Percentiles rank a stretch among this genome's conserved stretches.
phyloP scores from a whole-genome alignment of 192 early-diverging fungal genomes.

The Podila horticola region DNA sequence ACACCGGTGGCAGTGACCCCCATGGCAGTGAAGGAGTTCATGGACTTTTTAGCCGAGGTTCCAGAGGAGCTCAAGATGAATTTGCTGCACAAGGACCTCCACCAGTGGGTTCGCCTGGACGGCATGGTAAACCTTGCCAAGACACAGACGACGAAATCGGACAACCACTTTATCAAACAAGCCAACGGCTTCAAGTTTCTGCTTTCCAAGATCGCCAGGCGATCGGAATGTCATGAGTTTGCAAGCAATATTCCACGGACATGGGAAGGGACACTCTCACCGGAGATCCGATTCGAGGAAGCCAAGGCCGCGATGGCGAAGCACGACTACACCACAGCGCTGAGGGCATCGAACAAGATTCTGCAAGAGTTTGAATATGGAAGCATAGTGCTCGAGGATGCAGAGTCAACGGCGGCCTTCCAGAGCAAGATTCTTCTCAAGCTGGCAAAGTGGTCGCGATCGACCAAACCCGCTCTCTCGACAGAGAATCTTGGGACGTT shows the following conservation, averaged over 20 bases:
- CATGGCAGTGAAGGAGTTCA: slow-evolving; percentile 28
- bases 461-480: slow-evolving; percentile 32
- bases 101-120: slow-evolving; percentile 38
- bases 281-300: slow-evolving; percentile 45
- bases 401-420: slow-evolving; percentile 7
- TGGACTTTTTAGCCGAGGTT: slow-evolving; percentile 17
- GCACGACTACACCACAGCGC: slow-evolving; percentile 28
- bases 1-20: slow-evolving; percentile 10
- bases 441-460: slow-evolving; percentile 54
- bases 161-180: slow-evolving; percentile 11
- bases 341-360: slow-evolving; percentile 12
- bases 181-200: slow-evolving; percentile 47
- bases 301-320: slow-evolving; percentile 39
- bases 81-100: slow-evolving; percentile 33
- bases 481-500: slow-evolving; percentile 13
- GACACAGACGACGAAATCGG: slow-evolving; percentile 2
- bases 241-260: slow-evolving; percentile 42
- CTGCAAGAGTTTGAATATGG: slow-evolving; percentile 1
- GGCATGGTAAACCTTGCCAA: slow-evolving; percentile 36
- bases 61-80: slow-evolving; percentile 43
- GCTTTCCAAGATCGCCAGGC: slow-evolving; percentile 39
- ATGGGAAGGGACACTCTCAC: slow-evolving; percentile 39
- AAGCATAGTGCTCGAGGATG: not conserved
- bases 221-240: slow-evolving; percentile 41
- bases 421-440: slow-evolving; percentile 51